Percentiles rank a stretch among this genome's conserved stretches.
phyloP scores from a whole-genome alignment of 257 asterid species.

The Lantana camara region DNA sequence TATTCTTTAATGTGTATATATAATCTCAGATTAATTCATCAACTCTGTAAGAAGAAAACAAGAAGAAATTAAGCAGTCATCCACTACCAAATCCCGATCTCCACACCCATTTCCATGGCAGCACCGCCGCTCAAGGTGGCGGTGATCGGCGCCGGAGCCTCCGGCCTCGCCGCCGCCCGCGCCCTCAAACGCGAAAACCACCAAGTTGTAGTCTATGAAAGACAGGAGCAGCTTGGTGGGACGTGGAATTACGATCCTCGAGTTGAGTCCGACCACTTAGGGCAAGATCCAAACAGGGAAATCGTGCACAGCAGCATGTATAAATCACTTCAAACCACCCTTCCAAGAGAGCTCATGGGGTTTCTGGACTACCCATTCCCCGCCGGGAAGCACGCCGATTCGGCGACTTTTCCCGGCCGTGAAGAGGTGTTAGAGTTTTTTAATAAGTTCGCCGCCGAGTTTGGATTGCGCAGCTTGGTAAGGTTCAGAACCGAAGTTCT shows the following conservation, averaged over 20 bases:
- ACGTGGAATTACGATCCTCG: conserved; percentile 53
- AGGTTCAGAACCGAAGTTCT: conserved; percentile 45
- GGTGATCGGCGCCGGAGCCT: conserved; percentile 67
- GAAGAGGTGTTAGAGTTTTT: conserved; percentile 54
- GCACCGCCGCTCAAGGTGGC: conserved; percentile 47
- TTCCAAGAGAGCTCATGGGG: conserved; percentile 60
- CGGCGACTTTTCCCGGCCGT: conserved; percentile 49
- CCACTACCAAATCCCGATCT: neutral
- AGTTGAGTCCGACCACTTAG: conserved; percentile 54
- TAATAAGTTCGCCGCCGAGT: conserved; percentile 44
- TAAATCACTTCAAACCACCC: conserved; percentile 48
- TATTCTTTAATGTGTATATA: too few relatives aligned
- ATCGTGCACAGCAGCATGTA: conserved; percentile 53
- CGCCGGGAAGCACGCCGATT: conserved; percentile 16
- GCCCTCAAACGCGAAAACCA: conserved; percentile 47
- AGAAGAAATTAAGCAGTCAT: too few relatives aligned
- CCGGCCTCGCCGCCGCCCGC: too few relatives aligned
- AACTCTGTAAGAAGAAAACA: too few relatives aligned
- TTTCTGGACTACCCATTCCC: conserved; percentile 54
- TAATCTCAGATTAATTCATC: too few relatives aligned
- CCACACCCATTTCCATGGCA: conserved; percentile 5
- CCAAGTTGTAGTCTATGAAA: conserved; percentile 43
- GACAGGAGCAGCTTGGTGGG: conserved; percentile 53
- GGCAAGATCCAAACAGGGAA: conserved; percentile 50
- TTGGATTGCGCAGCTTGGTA: conserved; percentile 44